These are phyloP conservation scores for Leccinum broughii DNA, from an alignment of 768 basidiomycete genomes.

Conservation along the genomic window DNA sequence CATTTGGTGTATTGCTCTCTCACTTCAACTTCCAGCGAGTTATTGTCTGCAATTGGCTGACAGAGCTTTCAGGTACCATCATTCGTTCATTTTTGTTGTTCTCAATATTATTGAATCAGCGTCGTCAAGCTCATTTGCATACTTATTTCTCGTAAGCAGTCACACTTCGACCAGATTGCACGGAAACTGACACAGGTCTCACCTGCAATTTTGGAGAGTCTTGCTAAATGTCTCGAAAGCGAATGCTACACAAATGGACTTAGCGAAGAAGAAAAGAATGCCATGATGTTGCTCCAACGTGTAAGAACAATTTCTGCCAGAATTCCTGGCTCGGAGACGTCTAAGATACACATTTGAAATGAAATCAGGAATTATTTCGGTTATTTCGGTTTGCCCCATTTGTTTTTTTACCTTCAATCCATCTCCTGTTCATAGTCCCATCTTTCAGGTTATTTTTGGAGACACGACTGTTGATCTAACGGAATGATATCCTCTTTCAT, in stretches of 20 bases:
- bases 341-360: constrained; percentile 26
- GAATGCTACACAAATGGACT: not conserved
- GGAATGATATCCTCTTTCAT: too few species aligned
- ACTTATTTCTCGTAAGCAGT: not conserved
- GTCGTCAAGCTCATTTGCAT: not conserved
- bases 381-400: constrained; percentile 30
- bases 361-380: constrained; percentile 31
- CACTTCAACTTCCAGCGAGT: not conserved
- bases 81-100: not conserved
- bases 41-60: too few species aligned
- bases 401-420: constrained; percentile 33
- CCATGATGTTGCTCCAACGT: constrained; percentile 23
- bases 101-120: not conserved
- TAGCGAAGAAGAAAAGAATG: constrained; percentile 5
- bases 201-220: not conserved
- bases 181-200: not conserved
- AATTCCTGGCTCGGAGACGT: constrained; percentile 33
- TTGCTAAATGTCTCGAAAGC: not conserved
- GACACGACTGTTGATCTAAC: constrained; percentile 12
- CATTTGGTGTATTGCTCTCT: constrained; percentile 21
- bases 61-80: not conserved
- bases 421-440: constrained; percentile 22
- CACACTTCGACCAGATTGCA: not conserved
- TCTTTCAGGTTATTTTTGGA: constrained; percentile 34
- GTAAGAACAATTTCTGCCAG: constrained; percentile 33